phyloP scores from a whole-genome alignment of 768 basidiomycete species.

The Pholiota conissans region DNA sequence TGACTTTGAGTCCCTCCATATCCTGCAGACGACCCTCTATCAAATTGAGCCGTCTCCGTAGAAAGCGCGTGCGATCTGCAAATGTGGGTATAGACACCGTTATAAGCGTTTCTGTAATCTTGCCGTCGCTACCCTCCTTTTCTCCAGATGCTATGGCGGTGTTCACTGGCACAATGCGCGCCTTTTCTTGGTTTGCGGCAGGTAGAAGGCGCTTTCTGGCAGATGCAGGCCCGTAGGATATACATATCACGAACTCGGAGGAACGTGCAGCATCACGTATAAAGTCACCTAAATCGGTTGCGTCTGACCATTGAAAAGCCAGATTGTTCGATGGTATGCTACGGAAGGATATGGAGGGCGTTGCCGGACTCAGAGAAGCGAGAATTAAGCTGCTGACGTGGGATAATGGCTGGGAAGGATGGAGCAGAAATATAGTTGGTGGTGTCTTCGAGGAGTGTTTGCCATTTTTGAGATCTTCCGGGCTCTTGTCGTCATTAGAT shows the following conservation, averaged over 20 bases:
- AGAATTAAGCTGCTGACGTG: conserved; percentile 60
- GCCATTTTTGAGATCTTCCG: conserved; percentile 2
- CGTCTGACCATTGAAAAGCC: conserved; percentile 59
- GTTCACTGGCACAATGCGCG: background rate
- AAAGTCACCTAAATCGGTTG: conserved; percentile 67
- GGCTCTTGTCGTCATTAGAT: conserved; percentile 6
- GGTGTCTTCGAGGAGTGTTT: conserved; percentile 12
- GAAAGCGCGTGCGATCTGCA: conserved; percentile 58
- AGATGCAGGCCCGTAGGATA: conserved; percentile 25
- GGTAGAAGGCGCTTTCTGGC: background rate
- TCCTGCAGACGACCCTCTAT: conserved; percentile 42
- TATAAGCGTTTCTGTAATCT: conserved; percentile 22
- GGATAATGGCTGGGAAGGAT: conserved; percentile 68
- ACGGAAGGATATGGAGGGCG: conserved; percentile 44
- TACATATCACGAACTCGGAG: conserved; percentile 51
- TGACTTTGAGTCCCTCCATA: conserved; percentile 55
- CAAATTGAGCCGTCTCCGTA: conserved; percentile 44
- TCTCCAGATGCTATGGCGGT: conserved; percentile 6
- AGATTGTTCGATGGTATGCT: conserved; percentile 32
- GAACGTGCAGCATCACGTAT: conserved; percentile 59
- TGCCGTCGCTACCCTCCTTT: conserved; percentile 11
- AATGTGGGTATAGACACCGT: conserved; percentile 64
- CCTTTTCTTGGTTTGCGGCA: conserved; percentile 5
- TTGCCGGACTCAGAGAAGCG: conserved; percentile 37
- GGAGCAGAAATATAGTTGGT: conserved; percentile 61